Evolutionary conservation across 208 protist species (phyloP), one percentile per base, ranked within the genome.

Genomic region (Trypanosoma conorhini): DNA sequence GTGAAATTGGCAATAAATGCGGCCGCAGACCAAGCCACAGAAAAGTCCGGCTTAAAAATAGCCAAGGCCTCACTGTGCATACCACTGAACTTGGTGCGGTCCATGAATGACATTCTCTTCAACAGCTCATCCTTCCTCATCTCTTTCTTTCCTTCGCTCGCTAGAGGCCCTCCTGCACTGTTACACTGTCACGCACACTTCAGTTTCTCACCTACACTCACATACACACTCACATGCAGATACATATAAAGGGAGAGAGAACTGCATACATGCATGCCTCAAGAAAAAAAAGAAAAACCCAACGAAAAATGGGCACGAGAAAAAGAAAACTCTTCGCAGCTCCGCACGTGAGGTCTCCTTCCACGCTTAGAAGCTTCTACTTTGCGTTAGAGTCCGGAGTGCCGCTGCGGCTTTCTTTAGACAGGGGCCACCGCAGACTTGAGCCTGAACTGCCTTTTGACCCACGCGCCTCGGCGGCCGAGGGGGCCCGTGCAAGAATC

Each of bases 261-360:
- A 51, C 9, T 51, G 21, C 3, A 15, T 15, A 51, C 3, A 51
- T 15, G 9, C 3, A 22, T 5, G 15, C 46, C 19, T 51, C 13
- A 51, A 51, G 7, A 51, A 51, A 2, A 51, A 51, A 67, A 62
- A 55, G 62, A 48, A 60, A 72, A 33, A 67, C 59, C 26, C 30
- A 59, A 50, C 17, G 62, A 56, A 52, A 19, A 65, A 67, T 46
- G 33, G 10, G 24, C 33, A 42, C 26, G 0, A 51, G 48, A 38
- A 24, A 38, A 70, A 51, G 48, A 38, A 24, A 38, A 70, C 22
- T 35, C 9, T 31, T 31, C 24, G 0, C 28, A 19, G 17, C 42
- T 33, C n/a, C 48, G 51, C n/a, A 19, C 28, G 5, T 44, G 33
- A 2, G 7, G 33, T 62, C 30, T 62, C 21, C 5, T 51, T 51